phyloP scores from a whole-genome alignment of 176 grass and related monocot species.

The Thalia dealbata region DNA sequence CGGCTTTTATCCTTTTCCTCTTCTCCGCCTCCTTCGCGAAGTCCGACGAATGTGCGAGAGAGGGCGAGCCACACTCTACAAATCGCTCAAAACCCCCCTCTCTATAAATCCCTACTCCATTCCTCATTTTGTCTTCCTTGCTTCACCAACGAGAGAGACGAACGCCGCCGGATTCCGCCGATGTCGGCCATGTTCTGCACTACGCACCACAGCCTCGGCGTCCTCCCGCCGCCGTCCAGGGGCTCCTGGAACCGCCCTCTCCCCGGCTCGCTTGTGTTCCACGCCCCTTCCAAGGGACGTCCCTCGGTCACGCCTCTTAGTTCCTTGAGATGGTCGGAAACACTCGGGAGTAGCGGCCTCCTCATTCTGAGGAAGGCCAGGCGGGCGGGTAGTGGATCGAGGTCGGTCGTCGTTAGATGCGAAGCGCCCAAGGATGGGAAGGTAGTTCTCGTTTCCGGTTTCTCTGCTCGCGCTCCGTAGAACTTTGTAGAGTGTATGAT shows the following conservation, averaged over 20 bases:
- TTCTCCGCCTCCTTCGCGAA: neutral
- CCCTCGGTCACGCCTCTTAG: slow-evolving; percentile 3
- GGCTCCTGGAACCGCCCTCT: neutral
- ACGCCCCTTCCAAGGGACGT: slow-evolving; percentile 11
- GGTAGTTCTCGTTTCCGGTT: slow-evolving; percentile 24
- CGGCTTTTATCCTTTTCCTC: neutral
- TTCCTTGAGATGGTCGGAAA: slow-evolving; percentile 27
- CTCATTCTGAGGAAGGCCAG: slow-evolving; percentile 15
- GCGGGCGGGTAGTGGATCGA: slow-evolving; percentile 2
- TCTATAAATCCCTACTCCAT: neutral
- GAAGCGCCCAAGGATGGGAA: slow-evolving; percentile 36
- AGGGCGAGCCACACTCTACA: neutral
- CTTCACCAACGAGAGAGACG: neutral
- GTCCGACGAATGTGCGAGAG: neutral
- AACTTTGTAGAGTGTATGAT: too few relatives aligned
- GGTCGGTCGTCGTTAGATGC: slow-evolving; percentile 31
- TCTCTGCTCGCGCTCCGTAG: too few relatives aligned
- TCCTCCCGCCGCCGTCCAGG: neutral
- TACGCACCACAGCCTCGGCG: neutral
- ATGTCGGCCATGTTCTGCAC: slow-evolving; percentile 4
- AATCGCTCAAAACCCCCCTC: neutral
- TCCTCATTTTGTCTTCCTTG: too few relatives aligned
- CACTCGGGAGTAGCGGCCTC: slow-evolving; percentile 10
- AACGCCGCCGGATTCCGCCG: neutral
- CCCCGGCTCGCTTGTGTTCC: neutral